Evolutionary conservation across 2,329 filamentous ascomycete species (phyloP), one percentile per base, ranked within the genome.

Genomic region (Ascocoryne sarcoides): DNA sequence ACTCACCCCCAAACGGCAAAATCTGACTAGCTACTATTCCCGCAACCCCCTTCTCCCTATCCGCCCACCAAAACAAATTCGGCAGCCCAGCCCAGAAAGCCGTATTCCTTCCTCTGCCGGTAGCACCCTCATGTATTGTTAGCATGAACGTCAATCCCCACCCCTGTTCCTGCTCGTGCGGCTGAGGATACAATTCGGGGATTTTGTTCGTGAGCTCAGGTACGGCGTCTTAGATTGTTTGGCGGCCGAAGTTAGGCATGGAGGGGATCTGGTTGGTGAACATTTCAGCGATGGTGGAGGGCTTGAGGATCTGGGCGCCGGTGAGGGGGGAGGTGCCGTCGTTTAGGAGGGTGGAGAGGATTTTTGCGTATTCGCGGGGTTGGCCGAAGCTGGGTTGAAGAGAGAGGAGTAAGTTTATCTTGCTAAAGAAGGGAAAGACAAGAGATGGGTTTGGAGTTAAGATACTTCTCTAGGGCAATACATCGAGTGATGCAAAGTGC

Each of bases 121-220:
- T 75, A 1, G 66, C 67, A 1, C 67, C 66, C 17, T 37, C 36
- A 38, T 46, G 40, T 32, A 44, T 42, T 12, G 58, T 72, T 10
- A 78, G 56, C 66, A 79, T 72, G 36, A 76, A 76, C 0, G 66
- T 70, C 21, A 83, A 60, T 0, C 77, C 76, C 76, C 76, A 83
- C 9, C 80, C 80, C 52, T 82, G 77, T 52, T 82, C 76, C 0
- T 76, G 71, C 31, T 65, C 44, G 0, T 57, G 53, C 0, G 58
- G 35, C 2, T 65, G 54, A 1, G 65, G 65, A 49, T 73, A 79
- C 10, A 80, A 39, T 20, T 78, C 71, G 0, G 65, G 60, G 2
- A 69, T 45, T 0, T 58, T 54, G 48, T 73, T 71, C 2, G 68
- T 66, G 7, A 73, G 58, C 10, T 68, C 60, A 0, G 67, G 66